Evolutionary conservation across 305 asterid genomes (phyloP), one percentile per base, ranked within the genome.

Genomic region (Rubia peregrina): DNA sequence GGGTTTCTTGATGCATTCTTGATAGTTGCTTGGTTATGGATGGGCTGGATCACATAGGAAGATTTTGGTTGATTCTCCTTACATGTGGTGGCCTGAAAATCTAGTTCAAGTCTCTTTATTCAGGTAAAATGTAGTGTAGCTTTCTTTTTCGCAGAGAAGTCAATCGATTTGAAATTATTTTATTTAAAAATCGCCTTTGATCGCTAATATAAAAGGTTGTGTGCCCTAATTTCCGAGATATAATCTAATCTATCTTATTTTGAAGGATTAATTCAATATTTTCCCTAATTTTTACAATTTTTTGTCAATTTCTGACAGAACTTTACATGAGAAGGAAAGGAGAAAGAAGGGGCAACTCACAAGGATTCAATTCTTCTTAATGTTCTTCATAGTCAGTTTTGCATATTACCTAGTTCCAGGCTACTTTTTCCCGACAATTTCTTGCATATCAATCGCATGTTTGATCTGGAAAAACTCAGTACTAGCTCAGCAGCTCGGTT

Each of bases 31-130:
- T 69, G 95, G 95, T 38, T 88, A 88, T 69, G 89, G 95, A 0
- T 89, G 92, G 96, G 96, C 96, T 41, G 96, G 96, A 12, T 6
- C 85, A 30, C 85, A 81, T 22, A 71, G 90, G 74, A 75, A 68
- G 51, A 53, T 80, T 9, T 75, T 89, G 9, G 88, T 89, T 48
- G 90, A 89, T 59, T 83, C 90, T 10, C 87, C 90, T 0, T 85
- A 70, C 22, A 89, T 87, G 94, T 89, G 96, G 96, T 89, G 96
- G 96, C 96, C 94, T 5, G 86, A 81, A 22, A 84, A 68, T 80
- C 61, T 87, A 80, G 57, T 86, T 12, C 49, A 80, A 7, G 86
- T 89, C 46, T 87, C 96, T 4, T 73, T 89, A 33, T 89, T 89
- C 85, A 83, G 91, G 96, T 84, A 70, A 33, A 33, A 33, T 3